Conservation (phyloP, 2,329 filamentous ascomycete genomes). For the Botrytis aclada region DNA sequence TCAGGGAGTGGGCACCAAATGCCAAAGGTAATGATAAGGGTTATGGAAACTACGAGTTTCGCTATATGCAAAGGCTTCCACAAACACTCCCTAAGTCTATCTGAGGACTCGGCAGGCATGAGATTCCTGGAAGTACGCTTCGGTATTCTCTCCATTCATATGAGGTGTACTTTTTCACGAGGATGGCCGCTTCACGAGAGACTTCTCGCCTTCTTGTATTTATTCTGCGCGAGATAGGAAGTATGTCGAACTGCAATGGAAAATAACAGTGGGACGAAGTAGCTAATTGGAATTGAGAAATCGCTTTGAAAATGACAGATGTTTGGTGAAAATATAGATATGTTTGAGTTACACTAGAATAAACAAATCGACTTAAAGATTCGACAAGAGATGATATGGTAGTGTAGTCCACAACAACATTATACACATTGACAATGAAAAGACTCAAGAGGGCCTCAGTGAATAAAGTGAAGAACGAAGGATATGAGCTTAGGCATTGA, state of each 20-base stretch:
- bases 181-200: not conserved
- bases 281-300: not conserved
- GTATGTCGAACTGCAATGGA: not conserved
- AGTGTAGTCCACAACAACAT: not conserved
- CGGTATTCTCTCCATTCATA: too few species aligned
- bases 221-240: not conserved
- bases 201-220: not conserved
- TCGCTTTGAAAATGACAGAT: not conserved
- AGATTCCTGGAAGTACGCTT: not conserved
- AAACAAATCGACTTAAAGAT: not conserved
- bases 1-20: constrained; percentile 13
- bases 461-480: not conserved
- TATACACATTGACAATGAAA: not conserved
- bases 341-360: not conserved
- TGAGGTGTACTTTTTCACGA: not conserved
- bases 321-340: not conserved
- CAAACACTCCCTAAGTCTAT: not conserved
- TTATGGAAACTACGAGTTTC: constrained; percentile 11
- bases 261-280: not conserved
- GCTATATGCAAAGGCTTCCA: constrained; percentile 13
- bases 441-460: not conserved
- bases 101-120: not conserved
- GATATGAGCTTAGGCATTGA: not conserved
- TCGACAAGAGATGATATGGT: not conserved
- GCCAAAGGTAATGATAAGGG: constrained; percentile 11